phyloP scores from a whole-genome alignment of 2,329 filamentous ascomycete genomes.

The Ceratocystis papillata region DNA sequence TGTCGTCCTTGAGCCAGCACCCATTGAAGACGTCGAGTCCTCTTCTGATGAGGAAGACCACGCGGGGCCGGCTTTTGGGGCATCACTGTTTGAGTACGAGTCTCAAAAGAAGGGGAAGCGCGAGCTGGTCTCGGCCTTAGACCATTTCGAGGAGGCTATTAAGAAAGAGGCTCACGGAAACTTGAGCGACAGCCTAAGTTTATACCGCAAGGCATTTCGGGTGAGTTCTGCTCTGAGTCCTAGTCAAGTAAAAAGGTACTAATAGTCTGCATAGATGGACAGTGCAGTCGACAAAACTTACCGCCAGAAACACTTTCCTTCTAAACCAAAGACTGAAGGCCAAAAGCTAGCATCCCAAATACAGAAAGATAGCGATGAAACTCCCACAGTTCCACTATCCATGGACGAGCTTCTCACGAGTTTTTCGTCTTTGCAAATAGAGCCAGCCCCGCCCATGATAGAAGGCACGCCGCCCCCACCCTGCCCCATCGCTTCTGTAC shows the following conservation, averaged over 20 bases:
- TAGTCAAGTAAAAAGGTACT: conserved; percentile 14
- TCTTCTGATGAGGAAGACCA: conserved; percentile 25
- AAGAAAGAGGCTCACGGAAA: conserved; percentile 77
- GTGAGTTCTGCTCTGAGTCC: conserved; percentile 37
- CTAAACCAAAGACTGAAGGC: conserved; percentile 32
- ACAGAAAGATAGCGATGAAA: conserved; percentile 24
- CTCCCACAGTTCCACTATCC: conserved; percentile 34
- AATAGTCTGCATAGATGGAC: conserved; percentile 53
- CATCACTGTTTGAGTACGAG: conserved; percentile 18
- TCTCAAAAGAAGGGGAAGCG: conserved; percentile 25
- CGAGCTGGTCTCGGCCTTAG: conserved; percentile 65
- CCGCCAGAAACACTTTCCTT: conserved; percentile 83
- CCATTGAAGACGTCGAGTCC: conserved; percentile 28
- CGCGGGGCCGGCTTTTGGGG: conserved; percentile 20
- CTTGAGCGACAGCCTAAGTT: conserved; percentile 73
- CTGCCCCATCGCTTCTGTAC: conserved; percentile 68
- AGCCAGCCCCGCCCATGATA: conserved; percentile 54
- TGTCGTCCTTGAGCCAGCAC: conserved; percentile 21
- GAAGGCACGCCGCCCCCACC: conserved; percentile 62
- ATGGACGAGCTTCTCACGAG: conserved; percentile 61
- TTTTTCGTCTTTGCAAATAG: conserved; percentile 61
- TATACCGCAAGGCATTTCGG: conserved; percentile 84
- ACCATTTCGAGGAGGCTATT: conserved; percentile 86
- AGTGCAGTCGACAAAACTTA: conserved; percentile 73
- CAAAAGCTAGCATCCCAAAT: conserved; percentile 15